These are phyloP conservation scores for Crithidia expoeki DNA, from an alignment of 208 protist species.

Conservation along the genomic window DNA sequence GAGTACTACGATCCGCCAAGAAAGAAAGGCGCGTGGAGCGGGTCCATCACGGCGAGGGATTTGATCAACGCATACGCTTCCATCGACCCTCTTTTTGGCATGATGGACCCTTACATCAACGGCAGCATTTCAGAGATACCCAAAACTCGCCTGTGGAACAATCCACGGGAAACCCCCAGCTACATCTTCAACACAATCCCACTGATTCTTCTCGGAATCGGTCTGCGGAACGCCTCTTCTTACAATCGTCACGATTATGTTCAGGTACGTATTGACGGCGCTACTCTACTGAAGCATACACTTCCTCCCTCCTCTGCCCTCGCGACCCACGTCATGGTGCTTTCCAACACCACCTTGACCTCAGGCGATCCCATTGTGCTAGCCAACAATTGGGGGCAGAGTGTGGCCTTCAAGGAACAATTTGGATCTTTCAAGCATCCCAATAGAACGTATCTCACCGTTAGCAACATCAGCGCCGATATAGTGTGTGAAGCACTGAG, in stretches of 20 bases:
- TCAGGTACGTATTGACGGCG: conserved; percentile 2
- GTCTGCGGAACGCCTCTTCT: neutral
- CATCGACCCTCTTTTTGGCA: no score
- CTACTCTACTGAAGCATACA: neutral
- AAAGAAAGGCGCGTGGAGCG: no score
- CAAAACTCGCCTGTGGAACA: no score
- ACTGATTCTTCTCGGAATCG: neutral
- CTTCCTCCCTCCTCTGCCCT: neutral
- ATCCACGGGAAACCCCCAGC: no score
- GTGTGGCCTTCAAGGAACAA: neutral
- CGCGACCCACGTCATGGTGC: neutral
- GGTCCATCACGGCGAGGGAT: no score
- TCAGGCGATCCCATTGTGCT: conserved; percentile 4
- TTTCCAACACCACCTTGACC: conserved; percentile 2
- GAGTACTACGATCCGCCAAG: conserved; percentile 1
- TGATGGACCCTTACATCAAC: no score
- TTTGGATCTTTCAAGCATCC: neutral
- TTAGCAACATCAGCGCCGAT: conserved; percentile 33
- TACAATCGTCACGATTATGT: neutral
- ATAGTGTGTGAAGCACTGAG: conserved; percentile 37
- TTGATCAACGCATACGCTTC: no score
- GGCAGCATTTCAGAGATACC: no score
- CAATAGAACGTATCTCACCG: conserved; percentile 14
- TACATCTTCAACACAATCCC: neutral
- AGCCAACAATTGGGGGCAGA: conserved; percentile 32